Evolutionary conservation across 2,329 filamentous ascomycete genomes (phyloP).

Genomic region (Mycosphaerelloides madeirae): DNA sequence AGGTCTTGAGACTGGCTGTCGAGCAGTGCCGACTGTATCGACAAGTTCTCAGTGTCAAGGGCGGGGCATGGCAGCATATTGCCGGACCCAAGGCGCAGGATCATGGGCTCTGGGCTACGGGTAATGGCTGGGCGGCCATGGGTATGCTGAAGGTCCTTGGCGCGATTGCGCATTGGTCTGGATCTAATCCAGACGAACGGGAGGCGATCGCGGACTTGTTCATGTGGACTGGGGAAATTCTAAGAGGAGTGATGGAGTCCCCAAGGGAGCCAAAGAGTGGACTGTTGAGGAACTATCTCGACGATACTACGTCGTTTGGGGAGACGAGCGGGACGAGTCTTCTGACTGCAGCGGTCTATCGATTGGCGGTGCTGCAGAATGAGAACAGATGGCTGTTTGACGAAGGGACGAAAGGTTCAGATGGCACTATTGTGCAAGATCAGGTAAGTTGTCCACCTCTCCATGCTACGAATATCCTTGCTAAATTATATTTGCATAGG

Average conservation of each 20-base stretch:
- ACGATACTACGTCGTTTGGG: background rate
- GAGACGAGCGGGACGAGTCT: background rate
- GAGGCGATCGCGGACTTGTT: slow-evolving; percentile 23
- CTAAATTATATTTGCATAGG: background rate
- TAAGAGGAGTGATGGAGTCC: slow-evolving; percentile 34
- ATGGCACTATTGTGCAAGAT: slow-evolving; percentile 13
- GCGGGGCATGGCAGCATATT: slow-evolving; percentile 45
- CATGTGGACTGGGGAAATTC: slow-evolving; percentile 35
- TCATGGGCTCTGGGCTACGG: slow-evolving; percentile 43
- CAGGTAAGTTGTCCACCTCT: background rate
- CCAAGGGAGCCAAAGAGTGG: slow-evolving; percentile 14
- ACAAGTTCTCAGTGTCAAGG: slow-evolving; percentile 34
- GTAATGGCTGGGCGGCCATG: slow-evolving; percentile 47
- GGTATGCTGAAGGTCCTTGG: slow-evolving; percentile 46
- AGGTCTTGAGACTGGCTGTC: slow-evolving; percentile 34
- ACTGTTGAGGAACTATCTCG: background rate
- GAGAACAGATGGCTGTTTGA: no score
- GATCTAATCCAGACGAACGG: no score
- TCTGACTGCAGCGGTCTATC: background rate
- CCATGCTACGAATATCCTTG: background rate
- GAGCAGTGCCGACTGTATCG: slow-evolving; percentile 42
- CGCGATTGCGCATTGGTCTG: slow-evolving; percentile 30
- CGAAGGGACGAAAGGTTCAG: background rate
- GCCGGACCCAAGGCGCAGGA: slow-evolving; percentile 31
- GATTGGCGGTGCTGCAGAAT: background rate